Evolutionary conservation across 73 alveolate genomes (phyloP), one percentile per base, ranked within the genome.

Genomic region (Paramecium bursaria): DNA sequence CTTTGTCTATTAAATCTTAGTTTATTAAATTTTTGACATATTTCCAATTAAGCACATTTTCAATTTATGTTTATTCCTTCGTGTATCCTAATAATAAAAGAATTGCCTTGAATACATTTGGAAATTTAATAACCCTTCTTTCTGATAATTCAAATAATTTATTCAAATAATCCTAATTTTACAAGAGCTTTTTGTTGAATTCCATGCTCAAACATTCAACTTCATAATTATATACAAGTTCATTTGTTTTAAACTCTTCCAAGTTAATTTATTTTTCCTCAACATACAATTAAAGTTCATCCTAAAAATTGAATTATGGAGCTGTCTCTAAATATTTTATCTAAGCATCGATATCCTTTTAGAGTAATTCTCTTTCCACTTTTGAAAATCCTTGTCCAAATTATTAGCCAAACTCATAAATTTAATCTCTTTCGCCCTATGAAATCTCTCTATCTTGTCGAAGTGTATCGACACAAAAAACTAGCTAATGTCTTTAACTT

Each of bases 371-470:
- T 46, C 50, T 77, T 74, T 95, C 98, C 22, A 86, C 74, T 27
- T 87, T 88, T 55, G 91, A 93, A 96, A 93, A 88, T 21, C 86
- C 75, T 11, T 91, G 61, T 75, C 88, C 91, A 44, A 90, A 92
- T 31, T 88, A 57, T 51, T 48, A 39, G 46, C 91, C 95, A 4
- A 88, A 52, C 9, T 79, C 73, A 27, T 91, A 73, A 17, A 92
- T 92, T 44, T 85, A 60, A 33, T 74, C 67, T 27, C 90, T 89
- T 74, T 96, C 94, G 15, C 86, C 91, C 15, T 85, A 85, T 3
- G 94, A 55, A 44, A 95, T 86, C 50, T 88, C 82, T 48, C 98
- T 74, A 76, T 96, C 99, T 86, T 96, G 94, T 7, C 98, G 98
- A 74, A 96, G 51, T 1, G 99, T 95, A 55, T 96, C 98, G 23